These are phyloP conservation scores for Serendipita vermifera DNA, from an alignment of 768 basidiomycete genomes.

Conservation along the genomic window DNA sequence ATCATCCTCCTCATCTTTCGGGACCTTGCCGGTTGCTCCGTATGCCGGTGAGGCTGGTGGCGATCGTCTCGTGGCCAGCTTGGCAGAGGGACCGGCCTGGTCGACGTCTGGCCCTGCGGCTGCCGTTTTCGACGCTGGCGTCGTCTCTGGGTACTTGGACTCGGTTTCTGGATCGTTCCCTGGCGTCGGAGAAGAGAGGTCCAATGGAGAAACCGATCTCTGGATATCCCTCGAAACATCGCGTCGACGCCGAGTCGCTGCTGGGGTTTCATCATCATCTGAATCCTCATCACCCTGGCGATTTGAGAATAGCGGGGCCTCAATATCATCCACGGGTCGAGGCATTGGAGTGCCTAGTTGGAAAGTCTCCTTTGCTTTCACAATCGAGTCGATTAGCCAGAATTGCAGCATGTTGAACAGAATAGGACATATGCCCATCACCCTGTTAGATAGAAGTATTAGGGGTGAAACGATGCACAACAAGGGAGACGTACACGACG, in stretches of 20 bases:
- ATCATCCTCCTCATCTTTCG: neutral
- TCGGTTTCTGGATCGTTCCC: neutral
- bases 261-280: slow-evolving; percentile 13
- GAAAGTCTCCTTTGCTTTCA: slow-evolving; percentile 40
- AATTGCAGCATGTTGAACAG: slow-evolving; percentile 85
- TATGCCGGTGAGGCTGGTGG: slow-evolving; percentile 15
- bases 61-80: slow-evolving; percentile 9
- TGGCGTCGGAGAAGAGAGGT: slow-evolving; percentile 6
- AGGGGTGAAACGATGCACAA: slow-evolving; percentile 10
- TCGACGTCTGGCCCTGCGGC: neutral
- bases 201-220: neutral
- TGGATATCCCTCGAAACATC: slow-evolving; percentile 8
- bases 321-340: slow-evolving; percentile 8
- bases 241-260: slow-evolving; percentile 7
- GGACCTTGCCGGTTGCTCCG: neutral
- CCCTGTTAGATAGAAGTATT: slow-evolving; percentile 29
- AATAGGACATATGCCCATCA: slow-evolving; percentile 81
- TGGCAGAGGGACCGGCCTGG: neutral
- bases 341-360: slow-evolving; percentile 10
- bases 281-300: slow-evolving; percentile 8
- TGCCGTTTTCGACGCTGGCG: neutral
- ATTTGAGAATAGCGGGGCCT: slow-evolving; percentile 10
- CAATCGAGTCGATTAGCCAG: slow-evolving; percentile 89
- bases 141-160: slow-evolving; percentile 4
- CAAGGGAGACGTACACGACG: slow-evolving; percentile 49